Base-by-base conservation (phyloP, 371 early-diverging fungal genomes). In the Thermomucor indicae-seudaticae region DNA sequence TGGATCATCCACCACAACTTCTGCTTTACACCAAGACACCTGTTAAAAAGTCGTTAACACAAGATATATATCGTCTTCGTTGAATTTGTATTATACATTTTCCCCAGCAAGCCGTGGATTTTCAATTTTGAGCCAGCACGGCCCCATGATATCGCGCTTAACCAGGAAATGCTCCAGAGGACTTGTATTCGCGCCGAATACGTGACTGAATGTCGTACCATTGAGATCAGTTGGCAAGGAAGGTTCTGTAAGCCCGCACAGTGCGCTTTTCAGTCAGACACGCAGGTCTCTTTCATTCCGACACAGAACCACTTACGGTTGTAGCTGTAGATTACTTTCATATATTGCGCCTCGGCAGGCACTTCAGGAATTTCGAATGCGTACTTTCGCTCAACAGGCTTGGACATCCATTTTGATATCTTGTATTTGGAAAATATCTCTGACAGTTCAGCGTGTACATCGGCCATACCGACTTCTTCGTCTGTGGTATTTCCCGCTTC, bases 101-200 rank as follows among this genome's bases (percentile, higher is more conserved):
- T 60, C 68, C 28, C 49, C 64, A 38, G 54, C 67, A 7, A 79
- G 51, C 30, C 51, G 52, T 4, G 83, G 70, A 29, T 80, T 53
- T 27, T 56, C 63, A 31, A 97, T 75, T 25, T 77, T 65, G 5
- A 98, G 67, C 99, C 99, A 98, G 55, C 90, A 89, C 2, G 99
- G 99, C 1, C 99, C 99, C 96, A 95, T 98, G 28, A 98, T 70
- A 55, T 92, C 87, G 34, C 96, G 85, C 63, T 96, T 95, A 23
- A 95, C 72, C 24, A 98, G 62, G 41, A 98, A 88, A 39, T 88
- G 83, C 65, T 98, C 99, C n/a, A 97, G 69, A 1, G 96, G 93
- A 20, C 80, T 79, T 3, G 95, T 94, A 39, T 83, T 80, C 3
- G 89, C 70, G 10, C 98, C 99, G 76, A 98, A 98, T 1, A 90